A percentile compares a stretch with the other conserved stretches of the same genome.
Evolutionary conservation across 2,329 filamentous ascomycete genomes (phyloP).

Genomic region (Hawksworthiomyces lignivorus): DNA sequence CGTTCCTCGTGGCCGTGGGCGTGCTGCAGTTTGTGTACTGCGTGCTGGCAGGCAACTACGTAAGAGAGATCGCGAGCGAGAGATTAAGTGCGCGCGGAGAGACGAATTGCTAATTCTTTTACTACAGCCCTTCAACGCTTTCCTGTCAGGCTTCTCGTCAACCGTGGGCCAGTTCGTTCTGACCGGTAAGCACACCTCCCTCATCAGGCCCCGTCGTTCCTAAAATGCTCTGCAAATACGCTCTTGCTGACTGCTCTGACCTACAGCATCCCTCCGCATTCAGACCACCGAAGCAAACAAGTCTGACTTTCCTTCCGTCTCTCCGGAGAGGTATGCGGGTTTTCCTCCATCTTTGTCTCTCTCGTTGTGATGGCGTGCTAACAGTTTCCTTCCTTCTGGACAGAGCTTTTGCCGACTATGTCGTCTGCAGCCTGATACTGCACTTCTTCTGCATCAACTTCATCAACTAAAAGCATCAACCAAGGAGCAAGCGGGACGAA

Average conservation of each 20-base stretch:
- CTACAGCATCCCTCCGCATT: conserved; percentile 66
- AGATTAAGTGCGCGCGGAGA: background rate
- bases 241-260: background rate
- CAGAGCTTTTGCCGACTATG: conserved; percentile 92
- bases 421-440: conserved; percentile 88
- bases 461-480: conserved; percentile 84
- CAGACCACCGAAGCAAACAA: conserved; percentile 84
- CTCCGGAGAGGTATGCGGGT: conserved; percentile 62
- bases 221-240: background rate
- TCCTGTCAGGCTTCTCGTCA: conserved; percentile 88
- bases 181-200: conserved; percentile 55
- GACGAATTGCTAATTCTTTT: background rate
- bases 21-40: conserved; percentile 93
- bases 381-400: conserved; percentile 32
- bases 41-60: conserved; percentile 85
- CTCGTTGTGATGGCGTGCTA: conserved; percentile 3
- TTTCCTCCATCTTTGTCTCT: background rate
- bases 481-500: too few species aligned
- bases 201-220: too few species aligned
- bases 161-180: conserved; percentile 97
- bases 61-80: conserved; percentile 38
- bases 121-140: conserved; percentile 90
- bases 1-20: conserved; percentile 76
- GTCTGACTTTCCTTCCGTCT: conserved; percentile 66
- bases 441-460: conserved; percentile 99